Evolutionary conservation across 768 basidiomycete species (phyloP), one percentile per base, ranked within the genome.

Genomic region (Hygrophorus pudorinus): DNA sequence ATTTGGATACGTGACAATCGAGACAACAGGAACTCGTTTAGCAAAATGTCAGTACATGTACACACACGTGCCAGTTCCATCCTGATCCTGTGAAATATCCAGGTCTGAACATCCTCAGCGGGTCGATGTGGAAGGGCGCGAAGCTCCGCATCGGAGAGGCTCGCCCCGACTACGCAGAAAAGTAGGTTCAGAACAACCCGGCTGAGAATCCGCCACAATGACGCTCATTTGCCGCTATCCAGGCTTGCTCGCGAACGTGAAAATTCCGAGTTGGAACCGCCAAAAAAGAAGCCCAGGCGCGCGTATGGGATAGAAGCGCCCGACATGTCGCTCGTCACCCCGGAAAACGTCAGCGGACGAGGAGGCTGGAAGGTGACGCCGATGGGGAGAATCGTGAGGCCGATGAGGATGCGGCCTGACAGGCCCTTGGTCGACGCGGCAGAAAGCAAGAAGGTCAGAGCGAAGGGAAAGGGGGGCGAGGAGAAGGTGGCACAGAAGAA

Each of bases 111-210:
- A 59, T 77, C 2, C 70, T 91, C 20, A 88, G 81, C 48, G 88
- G 89, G 28, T 77, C 83, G 5, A 85, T 76, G 1, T 92, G 86
- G 85, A 90, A 88, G 63, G 89, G 89, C n/a, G 65, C 86, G 16
- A 89, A 84, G 51, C 63, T 91, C 27, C 74, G 86, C 13, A 74
- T 91, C 29, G 85, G 85, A 7, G 85, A 89, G 51, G 87, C 88
- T n/a, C 83, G 78, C 49, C 81, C 80, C 1, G 79, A 88, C 57
- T 89, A 70, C 53, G 59, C 59, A 2, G 77, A 81, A 55, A 70
- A 77, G 87, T 83, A 40, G 30, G 67, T 51, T 2, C 4, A 17
- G 2, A 30, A 24, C 1, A n/a, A 48, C 40, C 9, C n/a, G n/a
- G 42, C 49, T 2, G 34, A 17, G 3, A 30, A 16, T 16, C 14